Conservation (phyloP, 257 asterid species). For the Ocimum tenuiflorum region DNA sequence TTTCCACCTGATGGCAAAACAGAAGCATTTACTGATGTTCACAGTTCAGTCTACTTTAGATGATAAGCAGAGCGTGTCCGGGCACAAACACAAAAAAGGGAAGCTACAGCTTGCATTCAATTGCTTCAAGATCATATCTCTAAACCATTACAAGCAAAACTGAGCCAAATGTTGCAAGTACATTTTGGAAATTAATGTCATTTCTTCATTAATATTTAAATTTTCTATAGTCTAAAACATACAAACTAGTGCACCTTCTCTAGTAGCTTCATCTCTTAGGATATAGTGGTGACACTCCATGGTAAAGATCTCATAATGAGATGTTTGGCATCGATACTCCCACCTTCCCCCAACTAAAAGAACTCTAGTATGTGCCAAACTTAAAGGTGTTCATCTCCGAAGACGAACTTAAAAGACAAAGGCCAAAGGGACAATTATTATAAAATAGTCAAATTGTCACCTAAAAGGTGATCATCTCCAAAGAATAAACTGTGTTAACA, state of each 20-base stretch:
- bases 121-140: neutral
- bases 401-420: neutral
- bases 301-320: too few relatives aligned
- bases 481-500: neutral
- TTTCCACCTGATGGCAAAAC: neutral
- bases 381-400: too few relatives aligned
- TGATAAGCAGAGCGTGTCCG: neutral
- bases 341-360: too few relatives aligned
- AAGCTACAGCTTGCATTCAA: neutral
- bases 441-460: neutral
- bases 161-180: neutral
- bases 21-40: neutral
- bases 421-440: neutral
- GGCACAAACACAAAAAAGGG: neutral
- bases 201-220: neutral
- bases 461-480: neutral
- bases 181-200: neutral
- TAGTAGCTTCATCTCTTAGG: constrained; percentile 6
- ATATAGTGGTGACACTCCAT: too few relatives aligned
- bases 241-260: neutral
- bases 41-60: neutral
- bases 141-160: neutral
- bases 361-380: too few relatives aligned
- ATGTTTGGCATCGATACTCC: too few relatives aligned
- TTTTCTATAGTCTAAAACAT: neutral